Evolutionary conservation across 2,329 filamentous ascomycete genomes (phyloP).

Genomic region (Emydomyces testavorans): DNA sequence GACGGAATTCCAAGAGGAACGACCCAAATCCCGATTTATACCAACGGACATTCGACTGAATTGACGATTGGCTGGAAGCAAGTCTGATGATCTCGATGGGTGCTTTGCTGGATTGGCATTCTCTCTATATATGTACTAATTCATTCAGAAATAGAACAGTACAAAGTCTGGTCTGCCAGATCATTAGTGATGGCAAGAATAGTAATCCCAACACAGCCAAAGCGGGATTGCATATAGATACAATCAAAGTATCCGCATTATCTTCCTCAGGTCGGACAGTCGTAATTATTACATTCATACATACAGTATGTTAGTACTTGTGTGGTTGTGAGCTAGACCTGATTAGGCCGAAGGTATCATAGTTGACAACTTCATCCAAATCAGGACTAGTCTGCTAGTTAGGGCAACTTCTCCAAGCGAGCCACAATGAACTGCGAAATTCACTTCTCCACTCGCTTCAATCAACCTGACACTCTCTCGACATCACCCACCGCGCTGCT

Average conservation of each 20-base stretch:
- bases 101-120: background rate
- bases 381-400: conserved; percentile 25
- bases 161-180: no score
- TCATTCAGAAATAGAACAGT: no score
- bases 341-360: no score
- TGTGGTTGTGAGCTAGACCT: no score
- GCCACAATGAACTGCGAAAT: conserved; percentile 38
- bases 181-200: no score
- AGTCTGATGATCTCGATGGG: background rate
- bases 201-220: no score
- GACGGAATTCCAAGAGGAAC: conserved; percentile 23
- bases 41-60: conserved; percentile 19
- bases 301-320: no score
- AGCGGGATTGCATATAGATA: background rate
- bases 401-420: conserved; percentile 37
- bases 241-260: no score
- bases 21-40: conserved; percentile 24
- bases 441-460: conserved; percentile 33
- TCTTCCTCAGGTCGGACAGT: no score
- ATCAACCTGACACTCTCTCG: conserved; percentile 32
- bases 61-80: conserved; percentile 25
- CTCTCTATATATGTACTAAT: no score
- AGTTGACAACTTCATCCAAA: no score
- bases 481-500: conserved; percentile 30
- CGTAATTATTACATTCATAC: no score